phyloP scores from a whole-genome alignment of 2,329 filamentous ascomycete genomes.

The Teratosphaeria gauchensis region DNA sequence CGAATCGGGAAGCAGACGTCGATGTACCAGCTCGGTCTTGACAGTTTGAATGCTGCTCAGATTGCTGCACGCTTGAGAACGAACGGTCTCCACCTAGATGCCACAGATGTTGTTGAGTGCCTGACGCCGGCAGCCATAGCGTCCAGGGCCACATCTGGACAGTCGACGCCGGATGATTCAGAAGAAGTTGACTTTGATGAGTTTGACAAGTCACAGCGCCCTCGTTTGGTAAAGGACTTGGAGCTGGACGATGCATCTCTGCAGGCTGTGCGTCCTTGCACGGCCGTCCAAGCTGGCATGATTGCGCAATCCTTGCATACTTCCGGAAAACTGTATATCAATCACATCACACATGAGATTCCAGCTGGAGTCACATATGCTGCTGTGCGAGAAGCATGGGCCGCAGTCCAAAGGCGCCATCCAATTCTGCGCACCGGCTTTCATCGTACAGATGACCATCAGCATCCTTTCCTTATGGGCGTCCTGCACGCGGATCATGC shows the following conservation, averaged over 20 bases:
- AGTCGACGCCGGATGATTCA: background rate
- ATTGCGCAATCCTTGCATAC: conserved; percentile 63
- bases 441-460: conserved; percentile 47
- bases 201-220: conserved; percentile 40
- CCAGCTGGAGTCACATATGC: conserved; percentile 29
- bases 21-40: conserved; percentile 79
- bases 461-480: conserved; percentile 65
- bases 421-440: conserved; percentile 73
- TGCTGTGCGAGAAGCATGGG: conserved; percentile 51
- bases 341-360: conserved; percentile 53
- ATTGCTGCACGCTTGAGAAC: conserved; percentile 59
- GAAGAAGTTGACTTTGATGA: conserved; percentile 35
- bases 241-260: conserved; percentile 30
- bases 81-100: conserved; percentile 48
- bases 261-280: conserved; percentile 63
- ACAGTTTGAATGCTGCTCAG: conserved; percentile 80
- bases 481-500: conserved; percentile 38
- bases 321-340: conserved; percentile 62
- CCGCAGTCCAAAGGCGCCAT: conserved; percentile 42
- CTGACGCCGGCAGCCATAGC: conserved; percentile 16
- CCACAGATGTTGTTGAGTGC: conserved; percentile 63
- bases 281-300: conserved; percentile 70
- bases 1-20: conserved; percentile 54
- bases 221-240: conserved; percentile 23
- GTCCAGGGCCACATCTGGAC: background rate